A percentile compares a stretch with the other conserved stretches of the same genome.
phyloP scores from a whole-genome alignment of 148 eudicot species.

The Rhododendron kiyosumense region DNA sequence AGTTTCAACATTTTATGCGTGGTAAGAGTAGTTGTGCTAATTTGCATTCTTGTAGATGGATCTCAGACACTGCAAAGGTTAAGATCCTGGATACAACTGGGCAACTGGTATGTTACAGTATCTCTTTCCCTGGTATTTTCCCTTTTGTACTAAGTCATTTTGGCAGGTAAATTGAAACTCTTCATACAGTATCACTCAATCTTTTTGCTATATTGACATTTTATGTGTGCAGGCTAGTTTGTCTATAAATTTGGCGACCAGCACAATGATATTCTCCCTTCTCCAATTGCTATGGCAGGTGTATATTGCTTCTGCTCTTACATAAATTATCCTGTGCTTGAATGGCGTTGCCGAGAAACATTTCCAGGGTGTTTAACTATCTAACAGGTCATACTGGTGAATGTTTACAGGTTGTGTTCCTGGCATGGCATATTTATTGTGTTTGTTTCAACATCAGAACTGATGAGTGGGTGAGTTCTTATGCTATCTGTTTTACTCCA shows the following conservation, averaged over 20 bases:
- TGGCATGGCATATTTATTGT: conserved; percentile 75
- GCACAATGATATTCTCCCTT: conserved; percentile 65
- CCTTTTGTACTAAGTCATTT: not conserved
- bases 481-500: not conserved
- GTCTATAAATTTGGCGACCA: conserved; percentile 33
- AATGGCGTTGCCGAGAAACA: not conserved
- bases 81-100: not conserved
- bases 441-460: conserved; percentile 68
- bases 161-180: not conserved
- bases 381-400: conserved; percentile 7
- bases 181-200: not conserved
- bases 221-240: conserved; percentile 1
- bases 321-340: not conserved
- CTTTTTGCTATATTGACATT: not conserved
- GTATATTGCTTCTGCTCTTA: not conserved
- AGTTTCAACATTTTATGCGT: not conserved
- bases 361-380: not conserved
- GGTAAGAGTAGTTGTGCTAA: not conserved
- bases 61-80: conserved; percentile 15
- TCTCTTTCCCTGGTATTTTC: not conserved
- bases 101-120: conserved; percentile 18
- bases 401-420: conserved; percentile 45
- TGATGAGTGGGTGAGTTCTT: conserved; percentile 72
- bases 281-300: conserved; percentile 89
- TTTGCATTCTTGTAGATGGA: conserved; percentile 8